Evolutionary conservation across 2,329 filamentous ascomycete species (phyloP).

Genomic region (Cercospora sp.): DNA sequence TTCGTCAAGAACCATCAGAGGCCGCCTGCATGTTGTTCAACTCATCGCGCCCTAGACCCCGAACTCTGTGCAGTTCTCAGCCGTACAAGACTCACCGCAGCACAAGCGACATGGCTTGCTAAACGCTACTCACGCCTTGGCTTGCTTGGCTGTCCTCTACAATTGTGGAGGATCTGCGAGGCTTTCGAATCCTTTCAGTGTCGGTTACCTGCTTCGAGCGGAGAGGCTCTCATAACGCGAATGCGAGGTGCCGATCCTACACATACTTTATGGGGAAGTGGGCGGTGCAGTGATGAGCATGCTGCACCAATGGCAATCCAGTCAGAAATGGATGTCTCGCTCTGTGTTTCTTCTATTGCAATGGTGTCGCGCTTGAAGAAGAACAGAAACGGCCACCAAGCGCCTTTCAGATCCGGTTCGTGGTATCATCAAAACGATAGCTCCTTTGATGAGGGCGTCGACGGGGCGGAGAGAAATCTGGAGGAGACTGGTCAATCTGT

Average conservation of each 20-base stretch:
- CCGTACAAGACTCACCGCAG: not conserved
- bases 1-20: not conserved
- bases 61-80: not conserved
- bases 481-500: too few relatives aligned
- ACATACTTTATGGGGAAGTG: not conserved
- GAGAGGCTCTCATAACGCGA: not conserved
- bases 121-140: not conserved
- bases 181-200: not conserved
- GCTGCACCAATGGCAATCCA: not conserved
- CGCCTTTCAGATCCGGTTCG: too few relatives aligned
- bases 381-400: too few relatives aligned
- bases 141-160: not conserved
- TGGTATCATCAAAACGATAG: too few relatives aligned
- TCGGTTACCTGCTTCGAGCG: not conserved
- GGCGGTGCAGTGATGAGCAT: not conserved
- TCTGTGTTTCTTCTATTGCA: too few relatives aligned
- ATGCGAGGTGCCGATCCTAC: not conserved
- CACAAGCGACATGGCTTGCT: not conserved
- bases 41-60: not conserved
- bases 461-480: too few relatives aligned
- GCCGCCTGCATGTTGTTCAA: not conserved
- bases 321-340: too few relatives aligned
- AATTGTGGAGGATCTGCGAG: not conserved
- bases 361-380: too few relatives aligned
- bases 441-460: too few relatives aligned